Conservation (phyloP, 2,329 filamentous ascomycete genomes). For the Exophiala mesophila region DNA sequence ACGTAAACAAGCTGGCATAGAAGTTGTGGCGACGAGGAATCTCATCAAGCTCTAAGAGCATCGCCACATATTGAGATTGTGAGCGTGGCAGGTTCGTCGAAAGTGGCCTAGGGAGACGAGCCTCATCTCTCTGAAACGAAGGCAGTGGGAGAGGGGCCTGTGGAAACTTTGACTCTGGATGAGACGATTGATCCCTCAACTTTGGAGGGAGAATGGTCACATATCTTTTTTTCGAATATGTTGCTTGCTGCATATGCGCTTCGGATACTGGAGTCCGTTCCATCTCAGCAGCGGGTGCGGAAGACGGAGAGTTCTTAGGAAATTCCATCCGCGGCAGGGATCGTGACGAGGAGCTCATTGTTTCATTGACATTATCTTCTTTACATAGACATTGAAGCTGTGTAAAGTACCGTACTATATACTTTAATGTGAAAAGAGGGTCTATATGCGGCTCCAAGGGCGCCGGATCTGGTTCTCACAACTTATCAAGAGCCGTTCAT, state of each 20-base stretch:
- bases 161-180: conserved; percentile 2
- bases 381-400: conserved; percentile 1
- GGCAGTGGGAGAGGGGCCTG: neutral
- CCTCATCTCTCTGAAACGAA: conserved; percentile 1
- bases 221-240: too few species aligned
- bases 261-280: conserved; percentile 2
- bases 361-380: conserved; percentile 1
- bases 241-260: conserved; percentile 1
- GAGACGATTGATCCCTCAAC: neutral
- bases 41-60: conserved; percentile 4
- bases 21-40: conserved; percentile 33
- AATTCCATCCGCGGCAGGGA: conserved; percentile 3
- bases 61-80: conserved; percentile 8
- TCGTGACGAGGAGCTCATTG: too few species aligned
- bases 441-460: conserved; percentile 2
- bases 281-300: conserved; percentile 1
- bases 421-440: conserved; percentile 2
- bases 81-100: conserved; percentile 1
- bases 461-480: too few species aligned
- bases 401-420: conserved; percentile 2
- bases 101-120: conserved; percentile 4
- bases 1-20: conserved; percentile 40
- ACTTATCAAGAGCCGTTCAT: too few species aligned
- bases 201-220: conserved; percentile 5
- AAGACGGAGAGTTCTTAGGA: conserved; percentile 4